These are phyloP conservation scores for Debaryomycetaceae sp. DNA, from an alignment of 1,139 yeast genomes.

Conservation along the genomic window DNA sequence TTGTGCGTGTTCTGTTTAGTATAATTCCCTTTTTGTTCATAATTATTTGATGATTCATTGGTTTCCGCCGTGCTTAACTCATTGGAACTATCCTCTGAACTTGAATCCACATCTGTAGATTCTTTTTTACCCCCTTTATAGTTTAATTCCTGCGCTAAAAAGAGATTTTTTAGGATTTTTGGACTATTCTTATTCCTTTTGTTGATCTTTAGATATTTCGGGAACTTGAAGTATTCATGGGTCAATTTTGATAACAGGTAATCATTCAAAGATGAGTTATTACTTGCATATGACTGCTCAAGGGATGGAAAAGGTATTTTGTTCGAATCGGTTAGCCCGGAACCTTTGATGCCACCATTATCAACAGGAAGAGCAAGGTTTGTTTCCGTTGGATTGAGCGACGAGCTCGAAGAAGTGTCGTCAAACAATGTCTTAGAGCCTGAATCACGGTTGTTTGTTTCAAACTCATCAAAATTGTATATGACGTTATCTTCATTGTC, in stretches of 20 bases:
- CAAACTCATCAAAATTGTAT: background rate
- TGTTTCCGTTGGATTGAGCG: background rate
- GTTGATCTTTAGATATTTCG: constrained; percentile 52
- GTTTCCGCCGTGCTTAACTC: background rate
- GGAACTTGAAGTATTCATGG: constrained; percentile 42
- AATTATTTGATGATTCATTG: background rate
- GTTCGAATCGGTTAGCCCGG: background rate
- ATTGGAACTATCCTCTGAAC: constrained; percentile 1
- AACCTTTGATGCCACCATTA: background rate
- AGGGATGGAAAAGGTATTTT: background rate
- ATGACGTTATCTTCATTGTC: background rate
- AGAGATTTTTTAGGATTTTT: constrained; percentile 51
- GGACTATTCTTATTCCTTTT: constrained; percentile 45
- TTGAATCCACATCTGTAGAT: constrained; percentile 2
- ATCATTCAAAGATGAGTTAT: constrained; percentile 7
- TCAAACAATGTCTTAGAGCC: background rate
- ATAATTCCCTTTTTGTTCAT: background rate
- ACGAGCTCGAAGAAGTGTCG: background rate
- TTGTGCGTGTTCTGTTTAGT: constrained; percentile 8
- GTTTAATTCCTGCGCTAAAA: constrained; percentile 77
- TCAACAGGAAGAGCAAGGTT: background rate
- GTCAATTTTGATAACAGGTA: constrained; percentile 33
- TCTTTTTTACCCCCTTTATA: constrained; percentile 6
- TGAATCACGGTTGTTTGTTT: background rate
- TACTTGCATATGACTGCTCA: constrained; percentile 1